phyloP scores from a whole-genome alignment of 2,329 filamentous ascomycete genomes.

The Xylariaceae sp. region DNA sequence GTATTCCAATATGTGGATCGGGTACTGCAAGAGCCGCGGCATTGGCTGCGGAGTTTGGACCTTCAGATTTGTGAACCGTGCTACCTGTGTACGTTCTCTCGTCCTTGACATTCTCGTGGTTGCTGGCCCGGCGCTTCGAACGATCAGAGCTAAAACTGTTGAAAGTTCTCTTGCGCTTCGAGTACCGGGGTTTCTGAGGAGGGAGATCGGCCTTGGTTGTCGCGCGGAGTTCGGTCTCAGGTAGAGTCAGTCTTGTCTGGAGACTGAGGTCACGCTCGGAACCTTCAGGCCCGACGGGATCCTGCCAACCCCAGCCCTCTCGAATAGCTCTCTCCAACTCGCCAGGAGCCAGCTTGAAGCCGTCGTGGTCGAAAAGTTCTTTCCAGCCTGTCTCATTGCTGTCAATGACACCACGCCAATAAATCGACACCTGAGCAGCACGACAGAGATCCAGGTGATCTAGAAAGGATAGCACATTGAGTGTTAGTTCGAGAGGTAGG shows the following conservation, averaged over 20 bases:
- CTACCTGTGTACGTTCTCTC: conserved; percentile 38
- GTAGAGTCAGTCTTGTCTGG: conserved; percentile 48
- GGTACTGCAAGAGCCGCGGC: conserved; percentile 80
- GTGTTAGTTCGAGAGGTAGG: conserved; percentile 79
- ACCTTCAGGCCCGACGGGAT: conserved; percentile 69
- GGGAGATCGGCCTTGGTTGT: conserved; percentile 39
- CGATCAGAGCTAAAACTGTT: conserved; percentile 46
- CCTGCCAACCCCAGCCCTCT: conserved; percentile 98
- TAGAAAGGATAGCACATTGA: conserved; percentile 84
- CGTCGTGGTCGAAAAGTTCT: conserved; percentile 79
- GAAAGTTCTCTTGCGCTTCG: conserved; percentile 54
- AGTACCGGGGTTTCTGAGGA: conserved; percentile 42
- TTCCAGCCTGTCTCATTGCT: conserved; percentile 96
- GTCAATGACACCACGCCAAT: conserved; percentile 87
- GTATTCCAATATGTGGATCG: conserved; percentile 73
- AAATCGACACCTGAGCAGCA: conserved; percentile 88
- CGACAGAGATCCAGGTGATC: conserved; percentile 82
- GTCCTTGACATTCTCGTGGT: conserved; percentile 44
- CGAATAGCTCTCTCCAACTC: conserved; percentile 82
- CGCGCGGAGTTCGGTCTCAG: conserved; percentile 49
- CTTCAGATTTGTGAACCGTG: conserved; percentile 62
- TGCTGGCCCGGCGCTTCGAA: conserved; percentile 50
- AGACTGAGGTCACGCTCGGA: conserved; percentile 77
- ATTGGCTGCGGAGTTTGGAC: conserved; percentile 80
- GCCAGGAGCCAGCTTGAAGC: conserved; percentile 71